phyloP scores from a whole-genome alignment of 202 grass and related monocot species.

The Brachypodium distachyon region DNA sequence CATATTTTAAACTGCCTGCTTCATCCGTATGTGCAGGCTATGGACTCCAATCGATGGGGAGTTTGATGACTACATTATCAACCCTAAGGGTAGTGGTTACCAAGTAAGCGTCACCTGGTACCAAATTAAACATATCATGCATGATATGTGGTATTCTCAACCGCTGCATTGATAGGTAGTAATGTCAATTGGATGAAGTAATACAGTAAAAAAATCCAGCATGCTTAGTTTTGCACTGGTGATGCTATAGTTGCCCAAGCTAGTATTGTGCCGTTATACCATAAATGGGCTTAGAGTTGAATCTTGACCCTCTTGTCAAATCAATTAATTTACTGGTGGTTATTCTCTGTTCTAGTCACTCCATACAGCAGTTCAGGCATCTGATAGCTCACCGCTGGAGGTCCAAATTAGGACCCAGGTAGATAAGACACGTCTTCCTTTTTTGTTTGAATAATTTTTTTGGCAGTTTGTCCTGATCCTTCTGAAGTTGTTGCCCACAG shows the following conservation, averaged over 20 bases:
- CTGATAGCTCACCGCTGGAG: conserved; percentile 80
- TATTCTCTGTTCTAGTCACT: conserved; percentile 63
- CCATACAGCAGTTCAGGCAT: conserved; percentile 84
- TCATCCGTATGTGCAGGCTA: conserved; percentile 48
- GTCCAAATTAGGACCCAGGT: conserved; percentile 98
- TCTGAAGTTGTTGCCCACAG: conserved; percentile 41
- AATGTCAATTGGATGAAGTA: neutral
- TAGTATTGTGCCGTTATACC: neutral
- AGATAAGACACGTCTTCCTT: neutral
- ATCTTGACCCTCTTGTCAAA: conserved; percentile 1
- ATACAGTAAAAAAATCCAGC: neutral
- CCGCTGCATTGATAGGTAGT: neutral
- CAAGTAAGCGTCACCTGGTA: conserved; percentile 55
- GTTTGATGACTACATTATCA: conserved; percentile 98
- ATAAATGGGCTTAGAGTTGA: conserved; percentile 19
- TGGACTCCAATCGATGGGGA: conserved; percentile 97
- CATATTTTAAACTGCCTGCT: conserved; percentile 13
- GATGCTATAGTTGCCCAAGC: neutral
- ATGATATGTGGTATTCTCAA: neutral
- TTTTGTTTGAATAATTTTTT: conserved; percentile 23
- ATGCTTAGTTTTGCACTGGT: neutral
- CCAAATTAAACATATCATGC: conserved; percentile 9
- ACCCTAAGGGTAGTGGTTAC: conserved; percentile 97
- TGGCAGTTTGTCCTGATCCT: conserved; percentile 26
- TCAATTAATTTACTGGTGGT: conserved; percentile 8